Evolutionary conservation across 768 basidiomycete genomes (phyloP), one percentile per base, ranked within the genome.

Genomic region (Lentinula sp.): DNA sequence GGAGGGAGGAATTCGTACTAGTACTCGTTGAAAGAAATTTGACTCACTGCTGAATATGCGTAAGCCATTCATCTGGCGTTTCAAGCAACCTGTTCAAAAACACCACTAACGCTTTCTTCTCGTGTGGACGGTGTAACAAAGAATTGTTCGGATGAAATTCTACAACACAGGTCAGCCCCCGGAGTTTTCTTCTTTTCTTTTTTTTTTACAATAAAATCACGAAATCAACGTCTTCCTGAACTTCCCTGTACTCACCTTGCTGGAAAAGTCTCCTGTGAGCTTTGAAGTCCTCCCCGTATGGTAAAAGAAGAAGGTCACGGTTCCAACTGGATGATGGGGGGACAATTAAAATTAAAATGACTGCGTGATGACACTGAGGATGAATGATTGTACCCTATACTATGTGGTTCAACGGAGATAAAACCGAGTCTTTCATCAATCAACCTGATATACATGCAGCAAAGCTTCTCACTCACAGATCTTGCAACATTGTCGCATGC

Each of bases 251-350:
- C 2, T 42, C 34, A 35, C 40, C 23, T 48, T 48, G 45, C n/a
- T 50, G 58, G 16, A 48, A 46, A 5, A 61, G 39, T 39, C 23
- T 52, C 8, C 60, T 40, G 28, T 49, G 37, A 23, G 37, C 60
- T 18, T 46, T 45, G 16, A 32, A 61, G 18, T 39, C 37, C 16
- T 45, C 23, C 21, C 59, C 60, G 28, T 61, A 61, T 11, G 52
- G 62, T 62, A 65, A 60, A 34, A 65, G 32, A 7, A 49, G 49
- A 13, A 64, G 21, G 45, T 58, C 60, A 59, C 63, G 67, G 49
- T 65, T 23, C 56, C 51, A 64, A 1, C 67, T 62, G 39, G 53
- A 63, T 39, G 5, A 23, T 23, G 23, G 23, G 37, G 5, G 7
- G 37, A 5, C 5, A 39, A 39, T 39, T 13, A 6, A 3, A 8